Conservation (phyloP, 352 stramenopile species). For the Peronospora farinosa region DNA sequence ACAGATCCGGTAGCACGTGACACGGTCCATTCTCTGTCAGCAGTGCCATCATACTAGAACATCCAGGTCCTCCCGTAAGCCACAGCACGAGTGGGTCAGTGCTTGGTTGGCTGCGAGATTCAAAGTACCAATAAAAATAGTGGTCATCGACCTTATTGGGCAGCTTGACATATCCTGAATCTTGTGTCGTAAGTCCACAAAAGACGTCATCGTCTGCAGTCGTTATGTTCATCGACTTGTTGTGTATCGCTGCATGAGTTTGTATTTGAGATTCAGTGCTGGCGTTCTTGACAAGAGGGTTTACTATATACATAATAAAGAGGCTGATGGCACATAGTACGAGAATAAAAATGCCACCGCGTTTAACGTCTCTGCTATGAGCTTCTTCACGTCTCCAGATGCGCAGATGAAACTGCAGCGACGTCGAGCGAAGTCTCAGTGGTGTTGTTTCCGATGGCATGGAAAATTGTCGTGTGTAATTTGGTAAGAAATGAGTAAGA, state of each 20-base stretch:
- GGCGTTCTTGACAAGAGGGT: too few species aligned
- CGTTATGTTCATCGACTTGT: slow-evolving; percentile 4
- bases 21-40: slow-evolving; percentile 66
- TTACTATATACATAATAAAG: not conserved
- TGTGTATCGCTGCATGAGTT: too few species aligned
- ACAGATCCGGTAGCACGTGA: slow-evolving; percentile 39
- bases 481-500: slow-evolving; percentile 5
- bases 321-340: too few species aligned
- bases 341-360: too few species aligned
- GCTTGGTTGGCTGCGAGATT: slow-evolving; percentile 37
- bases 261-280: too few species aligned
- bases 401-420: too few species aligned
- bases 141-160: slow-evolving; percentile 62
- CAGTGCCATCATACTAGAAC: slow-evolving; percentile 55
- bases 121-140: slow-evolving; percentile 78
- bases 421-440: too few species aligned
- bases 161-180: slow-evolving; percentile 54
- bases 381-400: too few species aligned
- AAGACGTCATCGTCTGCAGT: slow-evolving; percentile 24
- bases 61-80: slow-evolving; percentile 55
- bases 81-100: slow-evolving; percentile 58
- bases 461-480: not conserved
- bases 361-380: too few species aligned
- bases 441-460: too few species aligned
- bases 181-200: slow-evolving; percentile 48